phyloP scores from a whole-genome alignment of 2,329 filamentous ascomycete genomes.

The Xenoacremonium recifei region DNA sequence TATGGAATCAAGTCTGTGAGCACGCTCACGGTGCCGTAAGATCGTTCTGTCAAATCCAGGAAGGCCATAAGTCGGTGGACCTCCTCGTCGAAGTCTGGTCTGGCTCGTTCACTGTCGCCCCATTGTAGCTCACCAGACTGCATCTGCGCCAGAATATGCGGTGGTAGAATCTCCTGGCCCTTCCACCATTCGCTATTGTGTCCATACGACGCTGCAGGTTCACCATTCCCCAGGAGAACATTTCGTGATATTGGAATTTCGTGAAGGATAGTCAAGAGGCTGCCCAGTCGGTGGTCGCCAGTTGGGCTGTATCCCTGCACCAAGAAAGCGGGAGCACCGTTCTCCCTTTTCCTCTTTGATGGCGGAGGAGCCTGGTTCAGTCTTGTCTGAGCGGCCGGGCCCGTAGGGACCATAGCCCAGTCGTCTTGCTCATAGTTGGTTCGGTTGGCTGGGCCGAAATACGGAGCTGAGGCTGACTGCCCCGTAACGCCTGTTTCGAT shows the following conservation, averaged over 20 bases:
- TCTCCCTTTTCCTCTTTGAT: constrained; percentile 41
- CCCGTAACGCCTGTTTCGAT: constrained; percentile 53
- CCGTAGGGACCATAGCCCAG: constrained; percentile 58
- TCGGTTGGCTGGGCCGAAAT: constrained; percentile 61
- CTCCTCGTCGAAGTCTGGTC: constrained; percentile 48
- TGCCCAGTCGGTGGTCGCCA: constrained; percentile 46
- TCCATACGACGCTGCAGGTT: constrained; percentile 48
- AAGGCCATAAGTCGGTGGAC: constrained; percentile 63
- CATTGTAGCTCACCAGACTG: constrained; percentile 29
- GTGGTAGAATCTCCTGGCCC: constrained; percentile 48
- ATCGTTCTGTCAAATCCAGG: constrained; percentile 58
- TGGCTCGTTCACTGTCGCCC: constrained; percentile 26
- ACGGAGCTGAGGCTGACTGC: constrained; percentile 35
- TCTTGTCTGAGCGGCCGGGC: constrained; percentile 23
- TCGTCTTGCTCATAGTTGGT: constrained; percentile 51
- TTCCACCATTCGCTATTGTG: constrained; percentile 61
- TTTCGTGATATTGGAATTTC: constrained; percentile 59
- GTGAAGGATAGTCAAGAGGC: constrained; percentile 57
- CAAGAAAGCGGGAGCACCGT: constrained; percentile 51
- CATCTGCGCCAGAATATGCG: constrained; percentile 35
- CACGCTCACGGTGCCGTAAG: constrained; percentile 55
- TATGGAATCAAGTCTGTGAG: constrained; percentile 39
- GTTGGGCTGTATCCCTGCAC: constrained; percentile 32
- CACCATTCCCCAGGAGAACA: constrained; percentile 45
- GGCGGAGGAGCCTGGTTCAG: constrained; percentile 28